Conservation (phyloP, 352 stramenopile species). For the Globisporangium nodosum region DNA sequence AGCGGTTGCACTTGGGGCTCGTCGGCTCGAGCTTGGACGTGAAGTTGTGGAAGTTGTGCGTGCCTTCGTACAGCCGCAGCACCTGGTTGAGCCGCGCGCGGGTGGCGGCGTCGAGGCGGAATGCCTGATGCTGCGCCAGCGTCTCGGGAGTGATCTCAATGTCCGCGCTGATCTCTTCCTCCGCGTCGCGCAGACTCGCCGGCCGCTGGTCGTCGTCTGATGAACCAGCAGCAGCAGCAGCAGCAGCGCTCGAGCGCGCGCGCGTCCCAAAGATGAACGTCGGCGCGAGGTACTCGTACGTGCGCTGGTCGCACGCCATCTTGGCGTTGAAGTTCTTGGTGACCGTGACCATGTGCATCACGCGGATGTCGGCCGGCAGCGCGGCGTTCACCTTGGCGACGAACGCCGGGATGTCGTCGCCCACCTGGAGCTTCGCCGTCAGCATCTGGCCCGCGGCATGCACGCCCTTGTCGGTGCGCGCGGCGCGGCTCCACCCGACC, state of each 20-base stretch:
- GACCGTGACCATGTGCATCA: slow-evolving; percentile 78
- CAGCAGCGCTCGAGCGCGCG: neutral
- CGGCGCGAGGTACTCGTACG: slow-evolving; percentile 89
- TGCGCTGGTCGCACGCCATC: slow-evolving; percentile 82
- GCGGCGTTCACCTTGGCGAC: slow-evolving; percentile 60
- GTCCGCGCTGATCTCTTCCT: slow-evolving; percentile 27
- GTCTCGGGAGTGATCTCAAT: slow-evolving; percentile 55
- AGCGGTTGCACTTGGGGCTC: slow-evolving; percentile 83
- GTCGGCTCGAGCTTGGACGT: slow-evolving; percentile 87
- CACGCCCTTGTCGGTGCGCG: slow-evolving; percentile 89
- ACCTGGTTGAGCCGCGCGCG: slow-evolving; percentile 41
- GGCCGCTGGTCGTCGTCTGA: slow-evolving; percentile 18
- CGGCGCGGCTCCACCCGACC: slow-evolving; percentile 86
- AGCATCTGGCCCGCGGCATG: slow-evolving; percentile 84
- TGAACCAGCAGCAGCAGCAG: neutral
- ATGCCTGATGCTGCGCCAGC: slow-evolving; percentile 64
- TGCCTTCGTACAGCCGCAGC: slow-evolving; percentile 75
- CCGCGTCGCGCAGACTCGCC: slow-evolving; percentile 30
- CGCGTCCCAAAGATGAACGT: slow-evolving; percentile 82
- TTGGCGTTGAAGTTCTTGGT: slow-evolving; percentile 92
- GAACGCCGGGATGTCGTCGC: slow-evolving; percentile 63
- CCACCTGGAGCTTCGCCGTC: slow-evolving; percentile 81
- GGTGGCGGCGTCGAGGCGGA: slow-evolving; percentile 58
- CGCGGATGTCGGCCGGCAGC: slow-evolving; percentile 77
- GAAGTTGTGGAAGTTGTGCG: slow-evolving; percentile 97